Evolutionary conservation across 805 yeast genomes (phyloP).

Genomic region (Pichia paraexigua): DNA sequence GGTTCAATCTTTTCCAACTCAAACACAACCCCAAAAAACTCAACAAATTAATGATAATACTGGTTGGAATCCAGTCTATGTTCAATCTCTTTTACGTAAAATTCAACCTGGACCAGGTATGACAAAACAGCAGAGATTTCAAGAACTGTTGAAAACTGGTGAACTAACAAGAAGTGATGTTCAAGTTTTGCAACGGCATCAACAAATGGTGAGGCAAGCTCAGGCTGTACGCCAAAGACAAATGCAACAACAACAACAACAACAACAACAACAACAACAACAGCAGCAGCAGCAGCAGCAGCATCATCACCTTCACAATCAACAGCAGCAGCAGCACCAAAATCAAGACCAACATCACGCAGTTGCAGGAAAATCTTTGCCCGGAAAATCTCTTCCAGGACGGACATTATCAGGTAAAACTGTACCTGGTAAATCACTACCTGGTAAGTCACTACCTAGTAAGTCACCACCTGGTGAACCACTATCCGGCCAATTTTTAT

Average conservation of each 20-base stretch:
- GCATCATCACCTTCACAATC: not conserved
- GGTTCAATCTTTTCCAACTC: conserved; percentile 12
- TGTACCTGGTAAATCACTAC: conserved; percentile 6
- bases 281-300: conserved; percentile 5
- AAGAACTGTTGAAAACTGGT: conserved; percentile 26
- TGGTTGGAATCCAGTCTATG: conserved; percentile 17
- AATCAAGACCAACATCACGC: not conserved
- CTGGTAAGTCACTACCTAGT: conserved; percentile 6
- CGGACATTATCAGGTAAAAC: not conserved
- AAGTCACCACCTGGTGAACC: not conserved
- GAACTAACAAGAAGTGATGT: conserved; percentile 27
- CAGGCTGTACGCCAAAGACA: conserved; percentile 19
- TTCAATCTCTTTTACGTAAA: conserved; percentile 22
- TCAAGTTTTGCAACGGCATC: conserved; percentile 26
- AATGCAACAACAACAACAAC: conserved; percentile 9
- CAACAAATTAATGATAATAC: not conserved
- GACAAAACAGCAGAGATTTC: conserved; percentile 27
- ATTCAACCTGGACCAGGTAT: conserved; percentile 29
- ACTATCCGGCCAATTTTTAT: not conserved
- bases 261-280: conserved; percentile 2
- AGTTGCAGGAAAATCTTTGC: not conserved
- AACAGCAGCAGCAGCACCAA: conserved; percentile 4
- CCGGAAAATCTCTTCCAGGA: not conserved
- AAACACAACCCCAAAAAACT: not conserved
- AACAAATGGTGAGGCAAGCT: conserved; percentile 25